Evolutionary conservation across 805 yeast genomes (phyloP), one percentile per base, ranked within the genome.

Genomic region (Diddensiella caesifluorescens): DNA sequence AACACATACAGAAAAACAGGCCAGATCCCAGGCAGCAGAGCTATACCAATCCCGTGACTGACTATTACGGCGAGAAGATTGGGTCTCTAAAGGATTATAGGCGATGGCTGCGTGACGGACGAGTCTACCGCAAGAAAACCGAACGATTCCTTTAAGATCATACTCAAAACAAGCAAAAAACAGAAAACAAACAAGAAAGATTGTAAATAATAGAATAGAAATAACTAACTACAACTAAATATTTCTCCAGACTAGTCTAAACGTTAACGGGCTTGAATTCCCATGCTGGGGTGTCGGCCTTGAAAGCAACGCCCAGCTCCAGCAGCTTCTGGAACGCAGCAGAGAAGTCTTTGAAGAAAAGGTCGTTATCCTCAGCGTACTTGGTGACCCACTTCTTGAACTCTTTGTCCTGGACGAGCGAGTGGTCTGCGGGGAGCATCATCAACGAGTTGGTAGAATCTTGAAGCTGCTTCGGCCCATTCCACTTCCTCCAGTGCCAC

Each of bases 71-170:
- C 30, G 98, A 92, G 67, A 85, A 85, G 64, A 89, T 92, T 48
- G 86, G 87, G 40, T 82, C 94, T 40, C 65, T 90, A 57, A 76
- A 77, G 53, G 89, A 79, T 51, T 92, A 92, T 66, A 83, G 88
- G 66, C 92, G 85, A 62, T 92, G 98, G 98, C 71, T 92, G 56
- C 78, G 97, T 57, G 97, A 92, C 63, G 85, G 95, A 58, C 82
- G 86, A 56, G 88, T 95, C 27, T 92, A 83, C 69, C 78, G 80
- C 26, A 52, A 52, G 40, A 56, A 53, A 51, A 45, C 56, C 22
- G 54, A 61, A 45, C 50, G 59, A 33, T 62, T 59, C 39, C 40
- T 61, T 51, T 60, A 49, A n/a, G 45, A 23, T 26, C 32, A 29
- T 15, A 15, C 21, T 6, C 19, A n/a, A 10, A 6, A 26, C 22